phyloP scores from a whole-genome alignment of 352 stramenopile genomes.

The Globisporangium lucens region DNA sequence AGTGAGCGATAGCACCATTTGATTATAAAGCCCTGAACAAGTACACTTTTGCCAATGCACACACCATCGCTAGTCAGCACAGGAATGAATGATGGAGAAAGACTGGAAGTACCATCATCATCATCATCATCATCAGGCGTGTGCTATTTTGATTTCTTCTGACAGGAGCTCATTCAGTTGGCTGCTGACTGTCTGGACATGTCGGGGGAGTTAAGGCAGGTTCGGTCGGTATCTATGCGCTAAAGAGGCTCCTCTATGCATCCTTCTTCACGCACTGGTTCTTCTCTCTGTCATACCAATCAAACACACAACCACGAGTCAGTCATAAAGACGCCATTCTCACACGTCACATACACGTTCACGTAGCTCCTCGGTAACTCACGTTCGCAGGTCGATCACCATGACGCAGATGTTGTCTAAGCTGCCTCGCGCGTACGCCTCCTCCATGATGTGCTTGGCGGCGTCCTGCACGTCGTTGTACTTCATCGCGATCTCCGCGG shows the following conservation, averaged over 20 bases:
- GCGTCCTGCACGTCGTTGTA: slow-evolving; percentile 66
- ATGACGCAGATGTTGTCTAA: slow-evolving; percentile 92
- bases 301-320: neutral
- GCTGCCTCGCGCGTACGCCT: slow-evolving; percentile 80
- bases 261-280: slow-evolving; percentile 42
- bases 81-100: neutral
- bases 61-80: neutral
- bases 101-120: neutral
- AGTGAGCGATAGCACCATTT: slow-evolving; percentile 23
- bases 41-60: neutral
- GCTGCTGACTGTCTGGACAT: neutral
- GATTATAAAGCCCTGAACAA: neutral
- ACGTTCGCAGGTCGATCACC: slow-evolving; percentile 87
- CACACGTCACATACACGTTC: neutral
- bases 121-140: neutral
- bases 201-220: neutral
- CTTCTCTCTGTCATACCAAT: slow-evolving; percentile 36
- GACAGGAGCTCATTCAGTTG: neutral
- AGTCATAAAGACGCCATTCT: neutral
- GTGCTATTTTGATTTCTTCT: neutral
- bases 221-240: neutral
- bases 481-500: slow-evolving; percentile 65
- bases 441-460: slow-evolving; percentile 80
- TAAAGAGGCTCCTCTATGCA: slow-evolving; percentile 19
- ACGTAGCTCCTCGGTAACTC: slow-evolving; percentile 14